These are phyloP conservation scores for Pinus tabuliformis DNA, from an alignment of 75 land plant species.

Conservation along the genomic window DNA sequence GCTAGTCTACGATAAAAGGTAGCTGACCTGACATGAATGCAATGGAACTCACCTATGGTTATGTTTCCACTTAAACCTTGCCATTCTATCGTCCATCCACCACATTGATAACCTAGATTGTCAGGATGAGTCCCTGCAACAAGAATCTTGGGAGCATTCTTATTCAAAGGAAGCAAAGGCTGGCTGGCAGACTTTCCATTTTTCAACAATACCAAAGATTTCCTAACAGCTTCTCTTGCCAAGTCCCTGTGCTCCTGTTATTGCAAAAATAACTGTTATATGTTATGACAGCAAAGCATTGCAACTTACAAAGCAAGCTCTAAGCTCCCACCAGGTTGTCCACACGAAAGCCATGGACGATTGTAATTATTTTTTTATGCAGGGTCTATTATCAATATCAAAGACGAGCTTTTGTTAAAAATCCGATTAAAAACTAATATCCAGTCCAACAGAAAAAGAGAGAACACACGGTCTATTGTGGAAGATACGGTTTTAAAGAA, in stretches of 20 bases:
- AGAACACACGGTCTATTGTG: too few species aligned
- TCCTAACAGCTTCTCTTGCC: constrained; percentile 90
- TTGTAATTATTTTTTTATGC: too few species aligned
- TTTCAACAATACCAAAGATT: constrained; percentile 80
- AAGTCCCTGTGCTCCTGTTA: constrained; percentile 66
- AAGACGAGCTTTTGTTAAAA: too few species aligned
- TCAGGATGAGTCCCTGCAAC: constrained; percentile 83
- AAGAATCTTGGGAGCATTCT: constrained; percentile 61
- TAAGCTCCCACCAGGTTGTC: too few species aligned
- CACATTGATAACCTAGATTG: constrained; percentile 81
- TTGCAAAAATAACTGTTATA: too few species aligned
- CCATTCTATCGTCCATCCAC: constrained; percentile 88
- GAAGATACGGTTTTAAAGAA: too few species aligned
- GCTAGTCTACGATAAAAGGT: not conserved
- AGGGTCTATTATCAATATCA: too few species aligned
- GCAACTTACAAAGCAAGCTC: too few species aligned
- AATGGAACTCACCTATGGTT: constrained; percentile 23
- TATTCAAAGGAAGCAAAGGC: constrained; percentile 58
- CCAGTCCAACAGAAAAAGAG: too few species aligned
- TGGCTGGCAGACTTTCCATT: constrained; percentile 39
- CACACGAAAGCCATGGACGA: too few species aligned
- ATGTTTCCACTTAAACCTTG: constrained; percentile 65
- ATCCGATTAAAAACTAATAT: too few species aligned
- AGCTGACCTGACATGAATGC: not conserved
- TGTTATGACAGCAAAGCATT: too few species aligned